phyloP scores from a whole-genome alignment of 495 filamentous ascomycete species.

The Tuber magnatum region DNA sequence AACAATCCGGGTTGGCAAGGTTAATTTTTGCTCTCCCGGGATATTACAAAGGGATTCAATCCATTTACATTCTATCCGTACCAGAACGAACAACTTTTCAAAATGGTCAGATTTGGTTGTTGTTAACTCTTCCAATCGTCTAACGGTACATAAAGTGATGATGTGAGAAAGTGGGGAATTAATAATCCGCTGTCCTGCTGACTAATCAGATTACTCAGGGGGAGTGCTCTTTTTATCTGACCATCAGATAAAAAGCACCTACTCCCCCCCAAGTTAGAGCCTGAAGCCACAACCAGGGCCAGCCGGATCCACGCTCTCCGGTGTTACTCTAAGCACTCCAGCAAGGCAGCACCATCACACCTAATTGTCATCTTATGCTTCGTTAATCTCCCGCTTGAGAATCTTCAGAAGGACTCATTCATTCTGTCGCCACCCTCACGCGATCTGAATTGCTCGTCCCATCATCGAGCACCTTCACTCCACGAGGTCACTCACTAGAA shows the following conservation, averaged over 20 bases:
- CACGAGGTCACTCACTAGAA: background rate
- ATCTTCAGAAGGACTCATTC: constrained; percentile 6
- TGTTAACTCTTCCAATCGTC: too few relatives aligned
- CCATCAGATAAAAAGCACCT: background rate
- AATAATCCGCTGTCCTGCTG: background rate
- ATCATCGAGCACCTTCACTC: background rate
- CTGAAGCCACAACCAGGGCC: background rate
- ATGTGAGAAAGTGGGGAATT: background rate
- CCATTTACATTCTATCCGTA: background rate
- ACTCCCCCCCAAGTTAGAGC: background rate
- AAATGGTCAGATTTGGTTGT: too few relatives aligned
- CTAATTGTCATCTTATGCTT: background rate
- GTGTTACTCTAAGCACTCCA: background rate
- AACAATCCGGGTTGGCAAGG: background rate
- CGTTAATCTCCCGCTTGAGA: background rate
- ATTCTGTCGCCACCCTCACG: constrained; percentile 25
- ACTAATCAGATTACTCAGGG: background rate
- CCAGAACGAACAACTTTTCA: background rate
- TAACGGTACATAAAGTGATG: background rate
- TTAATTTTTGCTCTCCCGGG: background rate
- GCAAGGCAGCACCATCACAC: background rate
- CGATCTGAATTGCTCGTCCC: constrained; percentile 2
- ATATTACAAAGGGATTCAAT: background rate
- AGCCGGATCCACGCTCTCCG: background rate
- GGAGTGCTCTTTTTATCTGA: background rate